Evolutionary conservation across 2,329 filamentous ascomycete genomes (phyloP).

Genomic region (Aphanoascus verrucosus): DNA sequence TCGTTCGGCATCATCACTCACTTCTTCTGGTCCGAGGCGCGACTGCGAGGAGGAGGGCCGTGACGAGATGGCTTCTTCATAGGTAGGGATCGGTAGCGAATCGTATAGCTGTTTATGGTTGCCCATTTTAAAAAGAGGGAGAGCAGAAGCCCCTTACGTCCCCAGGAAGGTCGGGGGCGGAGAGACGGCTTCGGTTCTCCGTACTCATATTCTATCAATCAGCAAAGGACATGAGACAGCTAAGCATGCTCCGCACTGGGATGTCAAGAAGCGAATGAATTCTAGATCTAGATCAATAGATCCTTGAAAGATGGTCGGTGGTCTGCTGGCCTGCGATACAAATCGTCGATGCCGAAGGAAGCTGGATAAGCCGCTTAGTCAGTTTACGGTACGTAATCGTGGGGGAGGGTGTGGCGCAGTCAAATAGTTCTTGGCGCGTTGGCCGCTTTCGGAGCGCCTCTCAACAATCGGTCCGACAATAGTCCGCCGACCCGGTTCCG

Average conservation of each 20-base stretch:
- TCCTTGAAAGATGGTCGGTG: neutral
- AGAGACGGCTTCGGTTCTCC: slow-evolving; percentile 18
- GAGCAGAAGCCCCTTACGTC: slow-evolving; percentile 12
- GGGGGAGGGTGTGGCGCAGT: too few relatives aligned
- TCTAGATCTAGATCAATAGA: neutral
- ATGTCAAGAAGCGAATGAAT: too few relatives aligned
- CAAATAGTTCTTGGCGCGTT: too few relatives aligned
- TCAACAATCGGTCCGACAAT: too few relatives aligned
- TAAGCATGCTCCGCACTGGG: neutral
- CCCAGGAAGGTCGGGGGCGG: slow-evolving; percentile 14
- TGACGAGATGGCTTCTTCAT: slow-evolving; percentile 66
- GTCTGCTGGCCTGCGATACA: neutral
- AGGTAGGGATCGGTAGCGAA: slow-evolving; percentile 63
- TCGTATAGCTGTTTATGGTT: slow-evolving; percentile 50
- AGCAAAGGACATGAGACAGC: neutral
- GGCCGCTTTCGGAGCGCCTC: too few relatives aligned
- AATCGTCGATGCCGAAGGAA: neutral
- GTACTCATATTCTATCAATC: slow-evolving; percentile 11
- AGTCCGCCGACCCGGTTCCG: too few relatives aligned
- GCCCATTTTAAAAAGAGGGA: slow-evolving; percentile 26
- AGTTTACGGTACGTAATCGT: too few relatives aligned
- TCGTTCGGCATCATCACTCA: slow-evolving; percentile 61
- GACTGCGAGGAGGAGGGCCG: slow-evolving; percentile 43
- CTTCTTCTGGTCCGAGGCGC: slow-evolving; percentile 45
- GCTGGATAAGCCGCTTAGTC: neutral